Percentiles rank a stretch among this genome's conserved stretches.
Conservation (phyloP, 371 early-diverging fungal genomes). For the Mortierella sp. region DNA sequence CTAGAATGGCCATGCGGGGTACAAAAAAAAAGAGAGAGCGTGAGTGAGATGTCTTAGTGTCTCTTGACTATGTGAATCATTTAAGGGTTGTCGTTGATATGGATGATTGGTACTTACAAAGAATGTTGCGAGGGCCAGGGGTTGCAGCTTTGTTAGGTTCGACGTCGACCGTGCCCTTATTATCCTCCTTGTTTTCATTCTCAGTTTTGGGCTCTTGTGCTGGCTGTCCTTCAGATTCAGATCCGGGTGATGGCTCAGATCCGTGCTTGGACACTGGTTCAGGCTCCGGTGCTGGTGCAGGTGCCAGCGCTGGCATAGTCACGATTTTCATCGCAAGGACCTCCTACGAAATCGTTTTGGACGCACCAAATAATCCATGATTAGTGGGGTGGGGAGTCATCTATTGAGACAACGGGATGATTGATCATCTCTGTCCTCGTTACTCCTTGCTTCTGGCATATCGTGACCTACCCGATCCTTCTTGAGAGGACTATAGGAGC, state of each 20-base stretch:
- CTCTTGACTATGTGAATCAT: too few relatives aligned
- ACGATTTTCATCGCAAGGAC: conserved; percentile 43
- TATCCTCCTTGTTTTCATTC: background rate
- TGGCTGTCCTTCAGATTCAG: background rate
- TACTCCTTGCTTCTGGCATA: conserved; percentile 5
- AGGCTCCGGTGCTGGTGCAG: background rate
- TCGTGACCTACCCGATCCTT: too few relatives aligned
- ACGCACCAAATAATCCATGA: background rate
- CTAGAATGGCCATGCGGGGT: too few relatives aligned
- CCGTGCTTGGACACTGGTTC: too few relatives aligned
- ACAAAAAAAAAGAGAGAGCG: background rate
- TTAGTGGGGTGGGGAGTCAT: background rate
- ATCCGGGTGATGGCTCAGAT: background rate
- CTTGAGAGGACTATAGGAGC: conserved; percentile 5
- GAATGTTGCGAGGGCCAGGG: conserved; percentile 20
- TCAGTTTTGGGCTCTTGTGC: background rate
- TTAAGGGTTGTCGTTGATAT: too few relatives aligned
- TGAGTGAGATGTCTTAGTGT: background rate
- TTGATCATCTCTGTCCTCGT: background rate
- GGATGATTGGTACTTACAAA: conserved; percentile 27
- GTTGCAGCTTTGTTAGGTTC: background rate
- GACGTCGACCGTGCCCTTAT: background rate
- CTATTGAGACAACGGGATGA: too few relatives aligned
- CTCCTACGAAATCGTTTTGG: conserved; percentile 7
- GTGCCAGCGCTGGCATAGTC: conserved; percentile 4